Base-by-base conservation (phyloP, 2,329 filamentous ascomycete species). In the Talaromyces marneffei region DNA sequence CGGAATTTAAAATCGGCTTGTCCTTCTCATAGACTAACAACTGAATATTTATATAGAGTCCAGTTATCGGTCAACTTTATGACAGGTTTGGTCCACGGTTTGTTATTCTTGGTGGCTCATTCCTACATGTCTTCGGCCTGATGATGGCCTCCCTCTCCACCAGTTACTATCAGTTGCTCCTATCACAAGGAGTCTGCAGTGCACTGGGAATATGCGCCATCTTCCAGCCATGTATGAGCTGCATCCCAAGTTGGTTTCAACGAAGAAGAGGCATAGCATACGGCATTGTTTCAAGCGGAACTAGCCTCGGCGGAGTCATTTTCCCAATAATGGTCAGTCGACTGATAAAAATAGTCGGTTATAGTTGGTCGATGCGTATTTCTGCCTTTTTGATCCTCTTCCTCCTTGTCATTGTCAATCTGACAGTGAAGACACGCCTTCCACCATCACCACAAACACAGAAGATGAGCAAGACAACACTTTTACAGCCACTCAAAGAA, bases 321-420 rank as follows among this genome's bases (percentile, higher is more conserved):
- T 80, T 86, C 66, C 54, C 85, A 0, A 85, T 87, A 67, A 84
- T 87, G 80, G 79, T 86, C n/a, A 72, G 78, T 1, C 79, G 79
- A 33, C 72, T 87, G 20, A 81, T 87, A 48, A 75, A 77, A 0
- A 27, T 77, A 57, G 74, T 85, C 57, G 82, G 83, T 37, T 83
- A 84, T 66, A 70, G 74, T 42, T 87, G 83, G 85, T 74, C 82
- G 0, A 83, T 87, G 77, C 78, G 84, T 10, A 80, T 79, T 53
- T 78, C 75, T 27, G 75, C 84, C 9, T 85, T 89, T 60, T 74
- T 88, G 55, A 85, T 89, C 65, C 79, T 90, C 64, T 80, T 79
- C 62, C 74, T 84, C 61, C 77, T 83, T 63, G 71, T 80, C 40
- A 76, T 87, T 64, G 80, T 83, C 35, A 75, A 77, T 29, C 67